phyloP scores from a whole-genome alignment of 306 rosid species.

The cucumber (Cucumis sativus) region DNA sequence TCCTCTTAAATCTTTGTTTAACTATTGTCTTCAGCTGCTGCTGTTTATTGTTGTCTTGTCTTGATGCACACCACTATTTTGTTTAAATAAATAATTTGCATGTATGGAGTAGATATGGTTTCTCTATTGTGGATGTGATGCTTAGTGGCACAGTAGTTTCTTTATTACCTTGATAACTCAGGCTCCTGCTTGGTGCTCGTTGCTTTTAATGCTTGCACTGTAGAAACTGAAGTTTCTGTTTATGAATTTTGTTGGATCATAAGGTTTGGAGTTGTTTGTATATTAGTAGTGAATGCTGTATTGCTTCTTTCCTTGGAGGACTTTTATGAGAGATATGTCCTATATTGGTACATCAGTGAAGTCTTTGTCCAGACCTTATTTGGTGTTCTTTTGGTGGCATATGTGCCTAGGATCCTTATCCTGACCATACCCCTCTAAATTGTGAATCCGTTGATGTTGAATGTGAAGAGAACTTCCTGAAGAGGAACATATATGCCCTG shows the following conservation, averaged over 20 bases:
- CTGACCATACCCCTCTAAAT: constrained; percentile 51
- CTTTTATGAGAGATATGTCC: constrained; percentile 28
- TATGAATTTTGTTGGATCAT: too few relatives aligned
- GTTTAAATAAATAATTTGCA: not conserved
- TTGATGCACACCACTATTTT: not conserved
- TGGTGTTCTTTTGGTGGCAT: constrained; percentile 62
- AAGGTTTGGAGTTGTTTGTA: too few relatives aligned
- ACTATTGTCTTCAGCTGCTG: not conserved
- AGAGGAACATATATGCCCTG: constrained; percentile 75
- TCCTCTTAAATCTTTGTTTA: not conserved
- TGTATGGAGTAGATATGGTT: not conserved
- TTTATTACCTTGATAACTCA: not conserved
- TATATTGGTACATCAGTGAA: not conserved
- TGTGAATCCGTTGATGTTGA: constrained; percentile 38
- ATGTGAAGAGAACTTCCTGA: constrained; percentile 66
- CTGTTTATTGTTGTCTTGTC: not conserved
- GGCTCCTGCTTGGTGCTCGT: too few relatives aligned
- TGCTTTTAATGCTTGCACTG: too few relatives aligned
- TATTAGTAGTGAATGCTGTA: too few relatives aligned
- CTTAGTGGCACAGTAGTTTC: not conserved
- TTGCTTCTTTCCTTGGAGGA: too few relatives aligned
- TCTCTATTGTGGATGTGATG: not conserved
- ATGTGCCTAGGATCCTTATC: constrained; percentile 78
- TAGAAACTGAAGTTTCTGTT: too few relatives aligned
- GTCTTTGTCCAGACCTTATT: constrained; percentile 38